Evolutionary conservation across 768 basidiomycete species (phyloP).

Genomic region (Mycena capillaripes): DNA sequence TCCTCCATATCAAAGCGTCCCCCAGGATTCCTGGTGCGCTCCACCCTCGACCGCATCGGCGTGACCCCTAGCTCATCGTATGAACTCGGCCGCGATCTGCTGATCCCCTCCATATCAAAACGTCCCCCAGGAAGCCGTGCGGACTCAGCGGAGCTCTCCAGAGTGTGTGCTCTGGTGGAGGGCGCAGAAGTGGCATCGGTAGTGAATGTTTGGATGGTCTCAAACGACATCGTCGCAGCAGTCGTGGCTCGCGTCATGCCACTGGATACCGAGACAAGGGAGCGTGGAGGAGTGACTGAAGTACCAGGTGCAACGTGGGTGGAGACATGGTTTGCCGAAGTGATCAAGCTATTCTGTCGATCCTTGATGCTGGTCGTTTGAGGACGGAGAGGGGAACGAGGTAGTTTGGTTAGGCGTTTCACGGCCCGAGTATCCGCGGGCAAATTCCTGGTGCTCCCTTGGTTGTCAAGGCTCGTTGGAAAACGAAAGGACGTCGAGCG

Average conservation of each 20-base stretch:
- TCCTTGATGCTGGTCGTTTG: conserved; percentile 47
- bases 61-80: too few species aligned
- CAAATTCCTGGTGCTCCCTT: conserved; percentile 52
- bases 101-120: too few species aligned
- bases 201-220: conserved; percentile 85
- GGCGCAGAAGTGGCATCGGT: conserved; percentile 86
- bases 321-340: conserved; percentile 34
- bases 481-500: too few species aligned
- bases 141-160: conserved; percentile 71
- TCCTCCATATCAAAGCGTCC: conserved; percentile 83
- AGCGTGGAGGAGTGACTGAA: conserved; percentile 62
- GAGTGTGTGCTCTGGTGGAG: conserved; percentile 75
- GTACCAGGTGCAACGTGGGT: conserved; percentile 50
- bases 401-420: too few species aligned
- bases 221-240: conserved; percentile 73
- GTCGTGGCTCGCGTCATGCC: conserved; percentile 68
- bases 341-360: conserved; percentile 47
- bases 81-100: too few species aligned
- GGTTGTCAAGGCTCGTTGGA: conserved; percentile 51
- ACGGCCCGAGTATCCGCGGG: too few species aligned
- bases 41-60: too few species aligned
- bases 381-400: conserved; percentile 69
- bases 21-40: conserved; percentile 62
- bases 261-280: conserved; percentile 66
- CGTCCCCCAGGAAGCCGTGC: too few species aligned